Conservation (phyloP, 306 rosid species). For the Lathyrus oleraceus region DNA sequence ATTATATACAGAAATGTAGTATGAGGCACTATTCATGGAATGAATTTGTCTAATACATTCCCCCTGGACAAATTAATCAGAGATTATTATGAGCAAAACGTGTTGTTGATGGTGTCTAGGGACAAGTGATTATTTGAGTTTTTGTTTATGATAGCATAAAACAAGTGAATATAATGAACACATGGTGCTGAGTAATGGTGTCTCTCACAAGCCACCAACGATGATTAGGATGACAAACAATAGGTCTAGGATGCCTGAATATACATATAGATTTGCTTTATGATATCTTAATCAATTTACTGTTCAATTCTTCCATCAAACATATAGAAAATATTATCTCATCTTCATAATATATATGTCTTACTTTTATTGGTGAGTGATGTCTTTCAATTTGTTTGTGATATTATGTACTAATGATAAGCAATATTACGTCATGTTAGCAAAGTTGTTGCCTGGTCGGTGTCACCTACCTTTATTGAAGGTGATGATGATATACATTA, state of each 20-base stretch:
- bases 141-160: constrained; percentile 12
- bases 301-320: not conserved
- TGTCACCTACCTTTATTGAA: constrained; percentile 39
- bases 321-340: constrained; percentile 1
- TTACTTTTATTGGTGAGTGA: constrained; percentile 9
- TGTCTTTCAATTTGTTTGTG: constrained; percentile 2
- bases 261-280: not conserved
- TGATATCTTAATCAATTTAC: not conserved
- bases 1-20: not conserved
- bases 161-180: constrained; percentile 31
- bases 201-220: constrained; percentile 32
- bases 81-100: constrained; percentile 28
- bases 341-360: constrained; percentile 27
- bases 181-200: constrained; percentile 61
- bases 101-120: constrained; percentile 28
- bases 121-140: constrained; percentile 31
- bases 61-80: constrained; percentile 40
- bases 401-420: not conserved
- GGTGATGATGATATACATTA: not conserved
- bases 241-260: not conserved
- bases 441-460: constrained; percentile 45
- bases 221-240: not conserved
- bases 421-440: not conserved
- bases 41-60: constrained; percentile 43
- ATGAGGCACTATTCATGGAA: constrained; percentile 9